Base-by-base conservation (phyloP, 768 basidiomycete species). In the Candolleomyces eurysporus region DNA sequence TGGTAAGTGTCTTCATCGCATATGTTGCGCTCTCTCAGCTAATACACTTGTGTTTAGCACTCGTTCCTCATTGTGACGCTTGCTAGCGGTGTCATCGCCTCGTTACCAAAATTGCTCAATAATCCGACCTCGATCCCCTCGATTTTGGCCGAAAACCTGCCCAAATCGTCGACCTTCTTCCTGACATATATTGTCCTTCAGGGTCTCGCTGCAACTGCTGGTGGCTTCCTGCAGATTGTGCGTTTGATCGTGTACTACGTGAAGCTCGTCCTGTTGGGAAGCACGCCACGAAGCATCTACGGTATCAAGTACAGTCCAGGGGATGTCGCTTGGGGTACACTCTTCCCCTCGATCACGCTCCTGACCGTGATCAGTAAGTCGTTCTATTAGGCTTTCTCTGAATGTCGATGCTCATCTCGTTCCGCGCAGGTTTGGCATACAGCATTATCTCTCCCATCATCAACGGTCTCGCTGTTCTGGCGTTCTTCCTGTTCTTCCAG, bases 41-140 rank as follows among this genome's bases (percentile, higher is more conserved):
- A 16, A 57, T 58, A 58, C 26, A 45, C 39, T 57, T 43, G 14
- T 51, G 49, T 42, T 21, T 75, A 97, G 91, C 91, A 98, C 75
- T 93, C 92, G 2, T 99, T 98, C 85, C 78, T 98, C 48, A 85
- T 97, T 67, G 87, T 97, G 39, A 92, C 95, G 0, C 72, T 98
- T 36, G 81, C 86, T 39, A 90, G 92, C 2, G 96, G 96, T 58
- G 83, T 99, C 64, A 79, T 94, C 59, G 79, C 88, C 4, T 82
- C 95, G 0, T 76, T 97, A 3, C 78, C 82, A 4, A 70, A 74
- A 3, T 73, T 98, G 52, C 72, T 85, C 21, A 73, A 87, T 57
- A 84, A 92, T 72, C 94, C 94, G 0, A 76, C 80, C 0, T 85
- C 84, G 0, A 76, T 91, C 26, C 89, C 96, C 0, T 80, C 72